phyloP scores from a whole-genome alignment of 2,329 filamentous ascomycete genomes.

The Claviceps arundinis region DNA sequence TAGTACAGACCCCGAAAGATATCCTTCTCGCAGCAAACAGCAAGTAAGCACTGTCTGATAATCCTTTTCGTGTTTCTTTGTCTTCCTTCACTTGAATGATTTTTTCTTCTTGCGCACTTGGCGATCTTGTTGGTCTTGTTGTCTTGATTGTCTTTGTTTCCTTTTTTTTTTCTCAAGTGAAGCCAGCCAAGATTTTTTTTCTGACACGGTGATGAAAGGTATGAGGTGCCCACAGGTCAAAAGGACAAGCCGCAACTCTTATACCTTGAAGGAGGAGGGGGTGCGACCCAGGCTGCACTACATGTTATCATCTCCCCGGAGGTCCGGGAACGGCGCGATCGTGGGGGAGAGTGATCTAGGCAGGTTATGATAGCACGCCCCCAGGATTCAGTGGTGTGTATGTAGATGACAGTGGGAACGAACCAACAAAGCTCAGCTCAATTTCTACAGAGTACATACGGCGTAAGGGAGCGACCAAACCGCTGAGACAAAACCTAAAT shows the following conservation, averaged over 20 bases:
- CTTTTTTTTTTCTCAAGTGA: background rate
- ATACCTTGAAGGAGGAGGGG: background rate
- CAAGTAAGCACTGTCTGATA: background rate
- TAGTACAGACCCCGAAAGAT: no score
- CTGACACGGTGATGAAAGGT: background rate
- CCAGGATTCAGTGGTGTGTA: background rate
- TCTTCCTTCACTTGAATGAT: background rate
- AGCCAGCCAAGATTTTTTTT: background rate
- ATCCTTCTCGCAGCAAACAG: no score
- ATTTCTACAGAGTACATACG: no score
- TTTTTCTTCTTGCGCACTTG: no score
- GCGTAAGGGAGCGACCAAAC: no score
- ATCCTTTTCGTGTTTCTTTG: background rate
- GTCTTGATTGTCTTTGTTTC: no score
- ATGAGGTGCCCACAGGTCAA: no score
- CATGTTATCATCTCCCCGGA: background rate
- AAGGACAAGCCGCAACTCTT: background rate
- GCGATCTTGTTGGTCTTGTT: no score
- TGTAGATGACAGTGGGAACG: background rate
- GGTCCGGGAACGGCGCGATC: conserved; percentile 7
- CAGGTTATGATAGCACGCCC: background rate
- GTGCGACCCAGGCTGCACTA: background rate
- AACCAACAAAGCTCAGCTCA: no score
- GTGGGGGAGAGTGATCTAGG: background rate
- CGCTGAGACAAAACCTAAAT: no score